A percentile compares a stretch with the other conserved stretches of the same genome.
These are phyloP conservation scores for Sambucus nigra DNA, from an alignment of 129 eudicot species.

Conservation along the genomic window DNA sequence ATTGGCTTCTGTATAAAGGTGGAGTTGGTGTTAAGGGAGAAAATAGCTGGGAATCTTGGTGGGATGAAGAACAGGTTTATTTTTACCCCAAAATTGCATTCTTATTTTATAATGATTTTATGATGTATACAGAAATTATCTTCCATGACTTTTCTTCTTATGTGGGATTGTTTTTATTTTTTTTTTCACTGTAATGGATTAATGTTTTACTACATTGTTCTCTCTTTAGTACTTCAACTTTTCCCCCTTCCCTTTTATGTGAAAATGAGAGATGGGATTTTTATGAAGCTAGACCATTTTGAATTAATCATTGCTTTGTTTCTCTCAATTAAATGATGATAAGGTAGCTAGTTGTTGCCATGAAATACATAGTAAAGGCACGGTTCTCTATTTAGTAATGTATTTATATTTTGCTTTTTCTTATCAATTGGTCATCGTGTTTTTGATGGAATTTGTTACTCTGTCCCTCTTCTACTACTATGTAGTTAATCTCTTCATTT, in stretches of 20 bases:
- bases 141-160: background rate
- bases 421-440: background rate
- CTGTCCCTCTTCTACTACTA: background rate
- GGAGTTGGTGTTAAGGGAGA: slow-evolving; percentile 98
- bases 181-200: background rate
- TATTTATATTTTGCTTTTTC: background rate
- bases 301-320: too few relatives aligned
- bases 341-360: background rate
- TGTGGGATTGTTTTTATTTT: background rate
- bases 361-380: background rate
- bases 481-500: slow-evolving; percentile 7
- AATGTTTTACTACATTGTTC: background rate
- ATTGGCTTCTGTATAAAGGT: slow-evolving; percentile 96
- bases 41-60: slow-evolving; percentile 98
- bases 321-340: background rate
- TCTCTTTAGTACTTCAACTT: background rate
- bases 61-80: slow-evolving; percentile 98
- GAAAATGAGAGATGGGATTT: slow-evolving; percentile 1
- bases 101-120: too few relatives aligned
- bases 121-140: too few relatives aligned
- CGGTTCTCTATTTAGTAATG: background rate
- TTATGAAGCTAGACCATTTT: background rate
- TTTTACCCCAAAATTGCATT: background rate
- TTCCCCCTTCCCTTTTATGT: background rate
- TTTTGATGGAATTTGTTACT: background rate